Evolutionary conservation across 495 filamentous ascomycete genomes (phyloP).

Genomic region (Cudoniella acicularis): DNA sequence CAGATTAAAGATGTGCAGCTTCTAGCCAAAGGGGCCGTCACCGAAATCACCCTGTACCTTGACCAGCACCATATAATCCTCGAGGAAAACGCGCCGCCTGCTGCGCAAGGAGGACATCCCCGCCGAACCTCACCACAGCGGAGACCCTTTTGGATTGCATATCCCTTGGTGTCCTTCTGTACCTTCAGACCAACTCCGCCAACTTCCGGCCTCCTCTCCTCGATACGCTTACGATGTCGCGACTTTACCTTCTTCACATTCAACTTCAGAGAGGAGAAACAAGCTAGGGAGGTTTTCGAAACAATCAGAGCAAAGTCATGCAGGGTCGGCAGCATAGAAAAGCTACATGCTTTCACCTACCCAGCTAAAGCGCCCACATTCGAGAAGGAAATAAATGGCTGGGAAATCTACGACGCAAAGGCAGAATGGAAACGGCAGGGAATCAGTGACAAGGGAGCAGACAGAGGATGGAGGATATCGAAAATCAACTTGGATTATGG

Average conservation of each 20-base stretch:
- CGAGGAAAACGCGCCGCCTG: constrained; percentile 22
- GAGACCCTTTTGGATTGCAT: constrained; percentile 89
- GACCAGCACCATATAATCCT: constrained; percentile 42
- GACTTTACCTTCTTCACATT: constrained; percentile 93
- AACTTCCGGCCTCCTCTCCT: constrained; percentile 67
- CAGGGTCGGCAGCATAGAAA: constrained; percentile 77
- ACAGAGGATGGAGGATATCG: constrained; percentile 86
- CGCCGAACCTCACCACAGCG: background rate
- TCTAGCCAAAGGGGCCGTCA: constrained; percentile 37
- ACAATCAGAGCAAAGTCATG: constrained; percentile 81
- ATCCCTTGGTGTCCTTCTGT: constrained; percentile 81
- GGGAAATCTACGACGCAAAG: constrained; percentile 81
- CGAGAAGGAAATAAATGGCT: constrained; percentile 76
- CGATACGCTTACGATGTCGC: constrained; percentile 82
- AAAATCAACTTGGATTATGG: constrained; percentile 82
- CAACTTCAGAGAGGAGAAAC: constrained; percentile 71
- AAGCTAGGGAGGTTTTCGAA: constrained; percentile 84
- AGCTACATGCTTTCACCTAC: constrained; percentile 88
- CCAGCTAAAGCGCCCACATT: constrained; percentile 63
- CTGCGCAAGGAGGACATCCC: constrained; percentile 13
- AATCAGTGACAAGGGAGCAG: constrained; percentile 66
- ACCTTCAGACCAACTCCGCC: constrained; percentile 67
- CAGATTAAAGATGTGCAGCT: constrained; percentile 40
- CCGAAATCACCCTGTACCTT: constrained; percentile 40
- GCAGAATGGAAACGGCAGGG: constrained; percentile 80